Conservation (phyloP, 306 rosid species). For the Geum urbanum region DNA sequence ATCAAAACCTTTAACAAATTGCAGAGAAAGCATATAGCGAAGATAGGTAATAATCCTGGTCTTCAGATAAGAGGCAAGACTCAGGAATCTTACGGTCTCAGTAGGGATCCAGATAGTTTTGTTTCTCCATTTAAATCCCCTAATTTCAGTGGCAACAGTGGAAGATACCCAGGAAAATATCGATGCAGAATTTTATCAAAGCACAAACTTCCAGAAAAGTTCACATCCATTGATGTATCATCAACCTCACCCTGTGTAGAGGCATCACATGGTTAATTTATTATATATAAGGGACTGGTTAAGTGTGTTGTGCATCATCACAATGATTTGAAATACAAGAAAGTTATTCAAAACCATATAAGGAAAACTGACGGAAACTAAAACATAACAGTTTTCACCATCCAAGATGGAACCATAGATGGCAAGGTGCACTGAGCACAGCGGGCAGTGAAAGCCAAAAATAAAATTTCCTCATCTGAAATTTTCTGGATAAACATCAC, state of each 20-base stretch:
- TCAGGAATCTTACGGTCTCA: slow-evolving; percentile 69
- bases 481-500: too few species aligned
- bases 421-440: background rate
- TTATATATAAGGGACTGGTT: background rate
- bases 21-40: slow-evolving; percentile 27
- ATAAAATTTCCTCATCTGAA: too few species aligned
- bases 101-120: slow-evolving; percentile 75
- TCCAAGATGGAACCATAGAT: background rate
- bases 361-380: background rate
- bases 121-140: slow-evolving; percentile 79
- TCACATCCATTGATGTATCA: slow-evolving; percentile 78
- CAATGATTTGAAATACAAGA: background rate
- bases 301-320: background rate
- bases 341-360: slow-evolving; percentile 6
- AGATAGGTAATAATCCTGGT: slow-evolving; percentile 2
- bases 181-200: slow-evolving; percentile 68
- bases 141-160: slow-evolving; percentile 55
- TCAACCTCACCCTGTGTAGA: slow-evolving; percentile 73
- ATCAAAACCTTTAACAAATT: background rate
- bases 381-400: slow-evolving; percentile 15
- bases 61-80: slow-evolving; percentile 14
- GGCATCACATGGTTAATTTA: slow-evolving; percentile 21
- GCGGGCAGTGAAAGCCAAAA: background rate
- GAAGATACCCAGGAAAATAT: slow-evolving; percentile 64
- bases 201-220: slow-evolving; percentile 77